Evolutionary conservation across 1,284 basidiomycete species (phyloP).

Genomic region (Pulveroboletus sp.): DNA sequence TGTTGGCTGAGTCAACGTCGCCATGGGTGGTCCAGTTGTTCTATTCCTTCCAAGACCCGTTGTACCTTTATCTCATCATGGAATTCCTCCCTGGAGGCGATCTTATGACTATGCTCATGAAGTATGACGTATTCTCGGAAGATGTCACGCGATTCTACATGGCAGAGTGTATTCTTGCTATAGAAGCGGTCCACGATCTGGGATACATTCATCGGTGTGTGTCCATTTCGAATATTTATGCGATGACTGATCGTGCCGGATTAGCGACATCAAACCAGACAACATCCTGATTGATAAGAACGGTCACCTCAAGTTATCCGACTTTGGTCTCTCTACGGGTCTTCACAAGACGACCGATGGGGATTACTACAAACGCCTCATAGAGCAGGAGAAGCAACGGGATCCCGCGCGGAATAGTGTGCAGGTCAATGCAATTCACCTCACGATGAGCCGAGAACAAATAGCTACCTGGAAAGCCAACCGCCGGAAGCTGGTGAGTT

Average conservation of each 20-base stretch:
- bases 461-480: slow-evolving; percentile 99
- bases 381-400: slow-evolving; percentile 62
- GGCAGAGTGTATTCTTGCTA: slow-evolving; percentile 97
- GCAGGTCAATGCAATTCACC: slow-evolving; percentile 92
- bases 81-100: slow-evolving; percentile 98
- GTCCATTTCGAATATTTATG: neutral
- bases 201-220: slow-evolving; percentile 97
- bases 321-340: slow-evolving; percentile 97
- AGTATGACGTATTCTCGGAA: slow-evolving; percentile 98
- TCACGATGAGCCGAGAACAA: slow-evolving; percentile 93
- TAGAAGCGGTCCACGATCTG: slow-evolving; percentile 96
- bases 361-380: slow-evolving; percentile 89
- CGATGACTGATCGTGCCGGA: slow-evolving; percentile 1
- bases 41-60: slow-evolving; percentile 97
- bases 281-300: slow-evolving; percentile 98
- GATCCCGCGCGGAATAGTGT: slow-evolving; percentile 84
- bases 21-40: slow-evolving; percentile 98
- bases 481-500: slow-evolving; percentile 84
- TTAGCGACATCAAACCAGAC: slow-evolving; percentile 97
- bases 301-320: slow-evolving; percentile 96
- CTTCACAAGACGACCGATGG: slow-evolving; percentile 97
- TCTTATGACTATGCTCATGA: slow-evolving; percentile 99
- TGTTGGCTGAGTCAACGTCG: slow-evolving; percentile 96
- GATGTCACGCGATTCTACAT: slow-evolving; percentile 99
- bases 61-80: slow-evolving; percentile 98